A percentile compares a stretch with the other conserved stretches of the same genome.
Evolutionary conservation across 1,284 basidiomycete genomes (phyloP).

Genomic region (Ganoderma multipileum): DNA sequence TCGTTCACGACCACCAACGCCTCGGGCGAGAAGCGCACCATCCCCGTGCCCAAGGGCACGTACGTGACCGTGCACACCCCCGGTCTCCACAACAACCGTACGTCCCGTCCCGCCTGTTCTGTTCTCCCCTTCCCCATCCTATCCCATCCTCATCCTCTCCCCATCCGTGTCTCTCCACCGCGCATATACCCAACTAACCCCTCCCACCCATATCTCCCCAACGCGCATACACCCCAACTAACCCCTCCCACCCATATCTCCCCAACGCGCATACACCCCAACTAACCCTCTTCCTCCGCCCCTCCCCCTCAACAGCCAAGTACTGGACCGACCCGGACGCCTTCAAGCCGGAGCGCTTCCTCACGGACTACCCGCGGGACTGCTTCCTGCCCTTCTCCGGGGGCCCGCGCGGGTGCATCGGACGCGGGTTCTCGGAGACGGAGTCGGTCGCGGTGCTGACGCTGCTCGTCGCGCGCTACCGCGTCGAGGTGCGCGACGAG

Average conservation of each 20-base stretch:
- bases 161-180: neutral
- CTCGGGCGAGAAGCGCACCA: conserved; percentile 45
- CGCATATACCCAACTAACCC: neutral
- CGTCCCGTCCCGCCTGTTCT: conserved; percentile 7
- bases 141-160: too few relatives aligned
- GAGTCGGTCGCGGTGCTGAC: conserved; percentile 38
- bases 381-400: conserved; percentile 50
- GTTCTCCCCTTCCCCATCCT: neutral
- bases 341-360: conserved; percentile 50
- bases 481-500: conserved; percentile 38
- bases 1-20: conserved; percentile 46
- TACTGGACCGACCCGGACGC: conserved; percentile 48
- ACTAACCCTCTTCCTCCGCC: neutral
- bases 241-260: neutral
- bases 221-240: neutral
- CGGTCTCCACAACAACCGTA: conserved; percentile 52
- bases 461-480: conserved; percentile 33
- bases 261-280: neutral
- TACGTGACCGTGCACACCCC: conserved; percentile 48
- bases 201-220: too few relatives aligned
- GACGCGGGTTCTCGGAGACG: conserved; percentile 41
- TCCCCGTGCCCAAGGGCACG: conserved; percentile 56
- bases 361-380: conserved; percentile 46
- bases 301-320: conserved; percentile 37
- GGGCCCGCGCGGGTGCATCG: conserved; percentile 47